phyloP scores from a whole-genome alignment of 371 early-diverging fungal species.

The Lichtheimia ornata region DNA sequence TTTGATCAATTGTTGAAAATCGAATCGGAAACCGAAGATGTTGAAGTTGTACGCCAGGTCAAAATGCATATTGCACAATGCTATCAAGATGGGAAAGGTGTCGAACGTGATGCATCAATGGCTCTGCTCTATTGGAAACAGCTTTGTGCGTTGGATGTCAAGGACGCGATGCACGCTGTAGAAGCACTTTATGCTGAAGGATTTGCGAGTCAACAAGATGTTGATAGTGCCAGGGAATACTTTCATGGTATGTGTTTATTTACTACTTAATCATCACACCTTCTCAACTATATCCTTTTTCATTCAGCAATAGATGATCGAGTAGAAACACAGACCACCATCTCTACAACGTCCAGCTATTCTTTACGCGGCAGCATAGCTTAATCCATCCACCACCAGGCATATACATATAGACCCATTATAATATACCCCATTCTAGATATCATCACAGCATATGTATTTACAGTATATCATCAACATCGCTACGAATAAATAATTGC shows the following conservation, averaged over 20 bases:
- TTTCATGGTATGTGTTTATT: neutral
- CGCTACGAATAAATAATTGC: too few species aligned
- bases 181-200: conserved; percentile 15
- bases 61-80: conserved; percentile 16
- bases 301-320: too few species aligned
- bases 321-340: too few species aligned
- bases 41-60: conserved; percentile 16
- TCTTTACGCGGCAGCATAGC: too few species aligned
- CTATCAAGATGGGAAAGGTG: conserved; percentile 26
- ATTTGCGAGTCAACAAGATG: conserved; percentile 6
- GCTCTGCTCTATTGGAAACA: conserved; percentile 25
- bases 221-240: neutral
- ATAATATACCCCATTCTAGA: too few species aligned
- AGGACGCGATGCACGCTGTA: conserved; percentile 13
- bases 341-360: too few species aligned
- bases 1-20: conserved; percentile 15
- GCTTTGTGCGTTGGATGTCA: conserved; percentile 15
- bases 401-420: too few species aligned
- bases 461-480: too few species aligned
- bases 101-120: conserved; percentile 9
- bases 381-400: too few species aligned
- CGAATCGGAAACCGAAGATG: conserved; percentile 16
- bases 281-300: too few species aligned
- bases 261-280: too few species aligned
- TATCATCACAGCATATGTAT: too few species aligned